Conservation (phyloP, 257 asterid species). For the Solanum pennellii region DNA sequence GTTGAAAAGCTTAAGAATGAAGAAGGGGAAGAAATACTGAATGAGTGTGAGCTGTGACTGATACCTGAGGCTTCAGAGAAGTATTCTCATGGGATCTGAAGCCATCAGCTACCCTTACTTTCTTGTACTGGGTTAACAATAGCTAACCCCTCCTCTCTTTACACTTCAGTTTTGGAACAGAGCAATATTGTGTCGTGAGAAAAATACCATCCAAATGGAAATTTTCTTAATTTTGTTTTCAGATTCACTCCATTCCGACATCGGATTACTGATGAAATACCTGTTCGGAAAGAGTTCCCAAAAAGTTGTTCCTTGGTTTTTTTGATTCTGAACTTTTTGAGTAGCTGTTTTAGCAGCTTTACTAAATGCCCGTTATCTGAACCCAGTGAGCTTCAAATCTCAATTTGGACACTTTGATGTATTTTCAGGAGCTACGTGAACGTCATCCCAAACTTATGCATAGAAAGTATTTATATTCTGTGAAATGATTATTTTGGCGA, state of each 20-base stretch:
- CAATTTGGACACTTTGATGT: background rate
- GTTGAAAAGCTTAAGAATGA: background rate
- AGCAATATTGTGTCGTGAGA: background rate
- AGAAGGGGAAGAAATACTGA: background rate
- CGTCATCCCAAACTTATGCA: background rate
- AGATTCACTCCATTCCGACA: background rate
- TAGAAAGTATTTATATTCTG: background rate
- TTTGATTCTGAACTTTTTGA: background rate
- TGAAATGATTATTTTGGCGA: background rate
- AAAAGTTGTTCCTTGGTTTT: background rate
- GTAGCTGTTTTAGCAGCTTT: background rate
- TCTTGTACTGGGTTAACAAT: background rate
- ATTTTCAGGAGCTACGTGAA: background rate
- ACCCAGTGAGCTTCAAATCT: background rate
- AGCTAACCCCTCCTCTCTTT: background rate
- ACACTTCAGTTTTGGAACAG: background rate
- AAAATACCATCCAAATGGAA: background rate
- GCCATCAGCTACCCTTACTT: background rate
- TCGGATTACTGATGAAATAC: background rate
- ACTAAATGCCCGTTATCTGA: background rate
- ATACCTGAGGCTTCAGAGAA: background rate
- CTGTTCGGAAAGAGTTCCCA: background rate
- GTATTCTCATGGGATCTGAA: background rate
- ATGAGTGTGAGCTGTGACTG: background rate
- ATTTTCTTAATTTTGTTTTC: background rate